These are phyloP conservation scores for Podila epicladia DNA, from an alignment of 192 early-diverging fungal genomes.

Conservation along the genomic window DNA sequence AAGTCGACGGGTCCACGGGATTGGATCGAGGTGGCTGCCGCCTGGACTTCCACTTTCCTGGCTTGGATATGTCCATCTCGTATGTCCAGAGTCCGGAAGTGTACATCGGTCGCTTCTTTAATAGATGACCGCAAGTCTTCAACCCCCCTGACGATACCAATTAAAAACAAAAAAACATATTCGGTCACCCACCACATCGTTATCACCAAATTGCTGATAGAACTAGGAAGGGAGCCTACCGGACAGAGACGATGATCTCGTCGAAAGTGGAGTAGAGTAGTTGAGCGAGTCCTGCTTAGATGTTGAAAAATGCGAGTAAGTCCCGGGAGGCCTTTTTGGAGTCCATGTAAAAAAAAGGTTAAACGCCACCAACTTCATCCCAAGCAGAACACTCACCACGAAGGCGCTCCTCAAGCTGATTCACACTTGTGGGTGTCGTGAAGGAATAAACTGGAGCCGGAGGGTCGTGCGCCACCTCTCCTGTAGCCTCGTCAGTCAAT, in stretches of 20 bases:
- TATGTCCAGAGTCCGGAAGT: background rate
- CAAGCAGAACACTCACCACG: background rate
- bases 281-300: background rate
- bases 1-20: background rate
- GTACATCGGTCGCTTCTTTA: background rate
- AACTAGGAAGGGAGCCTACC: background rate
- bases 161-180: background rate
- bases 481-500: too few species aligned
- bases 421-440: background rate
- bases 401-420: background rate
- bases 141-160: background rate
- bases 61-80: background rate
- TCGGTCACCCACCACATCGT: background rate
- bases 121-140: background rate
- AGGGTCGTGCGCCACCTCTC: background rate
- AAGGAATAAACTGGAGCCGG: background rate
- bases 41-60: background rate
- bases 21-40: background rate
- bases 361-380: background rate
- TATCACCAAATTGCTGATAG: background rate
- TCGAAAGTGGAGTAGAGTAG: background rate
- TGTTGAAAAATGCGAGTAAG: background rate
- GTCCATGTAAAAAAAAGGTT: background rate
- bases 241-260: background rate
- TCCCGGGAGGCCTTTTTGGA: slow-evolving; percentile 7